phyloP scores from a whole-genome alignment of 2,329 filamentous ascomycete species.

The Fusarium clavum region DNA sequence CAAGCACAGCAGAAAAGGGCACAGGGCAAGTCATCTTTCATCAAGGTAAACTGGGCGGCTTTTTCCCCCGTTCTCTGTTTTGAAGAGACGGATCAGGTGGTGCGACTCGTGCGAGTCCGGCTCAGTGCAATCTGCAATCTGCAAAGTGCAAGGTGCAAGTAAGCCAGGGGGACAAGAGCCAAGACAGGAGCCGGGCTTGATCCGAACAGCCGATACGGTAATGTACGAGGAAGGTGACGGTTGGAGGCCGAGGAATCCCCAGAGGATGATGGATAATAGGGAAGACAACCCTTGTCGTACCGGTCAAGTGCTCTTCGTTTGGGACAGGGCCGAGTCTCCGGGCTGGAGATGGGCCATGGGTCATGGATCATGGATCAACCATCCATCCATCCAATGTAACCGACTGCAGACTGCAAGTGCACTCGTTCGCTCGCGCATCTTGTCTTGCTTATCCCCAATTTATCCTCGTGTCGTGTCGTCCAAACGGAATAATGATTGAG shows the following conservation, averaged over 20 bases:
- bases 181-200: slow-evolving; percentile 34
- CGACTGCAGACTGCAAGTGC: neutral
- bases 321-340: slow-evolving; percentile 39
- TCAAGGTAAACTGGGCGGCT: neutral
- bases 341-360: slow-evolving; percentile 39
- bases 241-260: slow-evolving; percentile 17
- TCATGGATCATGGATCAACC: slow-evolving; percentile 15
- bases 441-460: slow-evolving; percentile 23
- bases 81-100: slow-evolving; percentile 32
- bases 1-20: neutral
- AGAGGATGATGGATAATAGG: slow-evolving; percentile 26
- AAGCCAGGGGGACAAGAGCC: slow-evolving; percentile 32
- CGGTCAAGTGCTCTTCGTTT: slow-evolving; percentile 31
- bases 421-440: neutral
- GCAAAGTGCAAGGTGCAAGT: neutral
- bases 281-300: slow-evolving; percentile 27
- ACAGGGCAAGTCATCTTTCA: neutral
- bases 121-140: slow-evolving; percentile 15
- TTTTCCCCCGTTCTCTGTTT: neutral
- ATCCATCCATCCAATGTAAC: slow-evolving; percentile 8
- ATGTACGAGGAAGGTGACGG: slow-evolving; percentile 30
- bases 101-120: slow-evolving; percentile 44
- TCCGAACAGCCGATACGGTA: slow-evolving; percentile 42
- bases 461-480: slow-evolving; percentile 18
- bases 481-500: slow-evolving; percentile 39